Evolutionary conservation across 805 yeast species (phyloP), one percentile per base, ranked within the genome.

Genomic region (Candida methanosorbosa): DNA sequence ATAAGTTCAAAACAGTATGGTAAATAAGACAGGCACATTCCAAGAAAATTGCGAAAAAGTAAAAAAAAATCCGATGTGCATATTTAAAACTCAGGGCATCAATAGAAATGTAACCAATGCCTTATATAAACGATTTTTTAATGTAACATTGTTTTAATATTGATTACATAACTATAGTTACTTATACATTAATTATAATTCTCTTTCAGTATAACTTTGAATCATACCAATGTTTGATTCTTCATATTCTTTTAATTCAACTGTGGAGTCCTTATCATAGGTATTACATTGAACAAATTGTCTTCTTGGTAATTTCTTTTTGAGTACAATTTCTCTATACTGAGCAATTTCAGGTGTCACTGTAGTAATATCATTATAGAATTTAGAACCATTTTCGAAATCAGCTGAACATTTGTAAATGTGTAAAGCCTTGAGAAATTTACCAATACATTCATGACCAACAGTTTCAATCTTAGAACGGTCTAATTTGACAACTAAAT

Each of bases 231-330:
- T 63, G 44, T 76, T 77, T 11, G 78, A 66, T 52, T 82, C 90
- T 19, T 73, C 78, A 48, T 86, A 86, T 51, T 83, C 94, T 38
- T 65, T 68, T n/a, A 85, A 64, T 27, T 59, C 66, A 22, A 80
- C 76, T 31, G 47, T 44, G 6, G 52, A 55, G 8, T 57, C 66
- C 5, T 57, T 68, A 6, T 38, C 34, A 30, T 74, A 41, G 8
- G 94, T 81, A 58, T 86, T 86, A 19, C 87, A 84, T 59, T 86
- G 96, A 38, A 86, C 75, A 45, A 80, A 72, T 54, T 84, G 94
- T 56, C 78, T 80, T 56, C 96, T 73, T 41, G 96, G 94, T 46
- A 80, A 66, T 59, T 84, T 82, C 54, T 82, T 80, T 30, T 63
- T 60, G 40, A 86, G 61, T 12, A 86, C 86, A 25, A 70, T 63